Conservation (phyloP, 495 filamentous ascomycete species). For the Clohesyomyces aquaticus region DNA sequence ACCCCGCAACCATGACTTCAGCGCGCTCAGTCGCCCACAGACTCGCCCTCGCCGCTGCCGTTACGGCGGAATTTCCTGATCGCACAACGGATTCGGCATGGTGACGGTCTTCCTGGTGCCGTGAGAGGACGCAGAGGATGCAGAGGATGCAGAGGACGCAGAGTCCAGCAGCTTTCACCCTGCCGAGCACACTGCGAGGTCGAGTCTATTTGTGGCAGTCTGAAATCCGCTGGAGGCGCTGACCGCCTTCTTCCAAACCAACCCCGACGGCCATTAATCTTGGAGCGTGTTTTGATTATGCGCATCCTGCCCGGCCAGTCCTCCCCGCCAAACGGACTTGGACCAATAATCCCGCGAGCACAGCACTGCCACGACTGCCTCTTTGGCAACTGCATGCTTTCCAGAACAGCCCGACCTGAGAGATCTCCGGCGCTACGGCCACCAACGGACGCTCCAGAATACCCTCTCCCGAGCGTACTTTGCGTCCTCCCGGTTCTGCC, state of each 20-base stretch:
- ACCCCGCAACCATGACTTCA: background rate
- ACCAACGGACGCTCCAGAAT: conserved; percentile 26
- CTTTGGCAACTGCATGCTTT: background rate
- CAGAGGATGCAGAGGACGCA: background rate
- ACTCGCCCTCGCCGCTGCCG: background rate
- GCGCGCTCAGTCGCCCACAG: background rate
- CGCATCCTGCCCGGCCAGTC: conserved; percentile 2
- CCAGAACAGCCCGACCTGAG: background rate
- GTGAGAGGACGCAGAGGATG: background rate
- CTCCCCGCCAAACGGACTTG: no score
- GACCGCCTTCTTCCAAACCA: conserved; percentile 31
- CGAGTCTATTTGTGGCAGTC: conserved; percentile 28
- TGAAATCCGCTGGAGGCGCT: conserved; percentile 9
- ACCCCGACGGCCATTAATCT: conserved; percentile 2
- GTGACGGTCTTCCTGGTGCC: no score
- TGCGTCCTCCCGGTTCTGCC: conserved; percentile 16
- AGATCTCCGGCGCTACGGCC: conserved; percentile 27
- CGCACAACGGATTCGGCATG: no score
- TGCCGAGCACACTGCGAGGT: conserved; percentile 15
- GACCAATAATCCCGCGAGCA: conserved; percentile 1
- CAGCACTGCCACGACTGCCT: conserved; percentile 14
- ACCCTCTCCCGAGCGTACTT: background rate
- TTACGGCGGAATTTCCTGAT: no score
- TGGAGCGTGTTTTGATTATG: conserved; percentile 22
- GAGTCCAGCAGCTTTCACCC: background rate